Conservation (phyloP, 805 yeast species). For the Nakazawaea holstii region DNA sequence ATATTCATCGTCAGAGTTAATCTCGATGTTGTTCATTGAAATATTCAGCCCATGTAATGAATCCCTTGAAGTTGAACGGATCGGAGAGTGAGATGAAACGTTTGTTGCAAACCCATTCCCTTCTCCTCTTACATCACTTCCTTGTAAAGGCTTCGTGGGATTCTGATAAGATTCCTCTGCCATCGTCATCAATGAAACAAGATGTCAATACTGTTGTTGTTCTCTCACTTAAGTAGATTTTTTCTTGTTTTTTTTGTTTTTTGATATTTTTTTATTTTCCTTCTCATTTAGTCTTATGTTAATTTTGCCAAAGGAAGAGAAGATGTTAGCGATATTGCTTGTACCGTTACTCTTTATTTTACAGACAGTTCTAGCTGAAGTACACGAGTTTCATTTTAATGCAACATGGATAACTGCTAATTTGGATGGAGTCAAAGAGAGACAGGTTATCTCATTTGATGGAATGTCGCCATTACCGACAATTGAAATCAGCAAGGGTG, state of each 20-base stretch:
- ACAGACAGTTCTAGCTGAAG: conserved; percentile 19
- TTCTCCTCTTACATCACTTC: not conserved
- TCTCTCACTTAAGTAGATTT: too few relatives aligned
- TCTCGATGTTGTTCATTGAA: too few relatives aligned
- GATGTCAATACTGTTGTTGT: too few relatives aligned
- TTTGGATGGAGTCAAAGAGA: conserved; percentile 58
- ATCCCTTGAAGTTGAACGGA: not conserved
- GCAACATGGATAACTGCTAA: conserved; percentile 58
- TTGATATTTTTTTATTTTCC: not conserved
- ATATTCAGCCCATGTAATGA: too few relatives aligned
- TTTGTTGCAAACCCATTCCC: too few relatives aligned
- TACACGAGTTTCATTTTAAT: conserved; percentile 53
- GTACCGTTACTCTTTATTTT: not conserved
- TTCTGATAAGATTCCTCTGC: not conserved
- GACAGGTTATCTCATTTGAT: conserved; percentile 62
- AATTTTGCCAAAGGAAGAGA: not conserved
- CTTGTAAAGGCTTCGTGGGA: not conserved
- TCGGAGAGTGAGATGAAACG: not conserved
- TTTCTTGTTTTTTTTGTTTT: not conserved
- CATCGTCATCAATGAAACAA: not conserved
- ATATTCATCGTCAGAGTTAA: conserved; percentile 13
- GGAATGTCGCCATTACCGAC: conserved; percentile 71
- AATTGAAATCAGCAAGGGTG: conserved; percentile 60
- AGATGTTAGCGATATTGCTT: not conserved
- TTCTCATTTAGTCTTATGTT: not conserved